These are phyloP conservation scores for Microcera coccophila DNA, from an alignment of 2,329 filamentous ascomycete species.

Conservation along the genomic window DNA sequence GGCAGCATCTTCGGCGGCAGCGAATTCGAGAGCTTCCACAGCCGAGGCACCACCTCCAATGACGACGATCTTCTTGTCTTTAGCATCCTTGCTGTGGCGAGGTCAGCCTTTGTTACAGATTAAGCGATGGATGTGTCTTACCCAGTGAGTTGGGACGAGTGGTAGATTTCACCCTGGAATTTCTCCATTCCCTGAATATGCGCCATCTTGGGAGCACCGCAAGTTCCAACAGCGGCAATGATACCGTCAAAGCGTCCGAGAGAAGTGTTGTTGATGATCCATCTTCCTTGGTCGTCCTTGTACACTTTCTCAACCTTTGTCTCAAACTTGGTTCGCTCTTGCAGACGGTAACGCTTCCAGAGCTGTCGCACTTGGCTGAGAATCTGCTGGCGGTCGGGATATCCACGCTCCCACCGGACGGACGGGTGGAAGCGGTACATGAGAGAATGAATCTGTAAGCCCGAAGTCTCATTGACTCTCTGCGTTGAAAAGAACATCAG, in stretches of 20 bases:
- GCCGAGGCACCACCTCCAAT: conserved; percentile 78
- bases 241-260: conserved; percentile 75
- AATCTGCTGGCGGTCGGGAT: conserved; percentile 73
- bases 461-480: conserved; percentile 77
- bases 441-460: conserved; percentile 76
- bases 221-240: conserved; percentile 74
- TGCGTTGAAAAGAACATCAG: conserved; percentile 26
- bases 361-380: conserved; percentile 65
- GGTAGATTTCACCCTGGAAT: conserved; percentile 69
- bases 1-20: conserved; percentile 59
- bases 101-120: not conserved
- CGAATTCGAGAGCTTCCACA: conserved; percentile 79
- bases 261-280: conserved; percentile 71
- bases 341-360: conserved; percentile 71
- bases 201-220: conserved; percentile 72
- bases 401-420: conserved; percentile 69
- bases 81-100: conserved; percentile 54
- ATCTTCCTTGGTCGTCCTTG: conserved; percentile 63
- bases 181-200: conserved; percentile 64
- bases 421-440: conserved; percentile 89
- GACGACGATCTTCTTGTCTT: conserved; percentile 70
- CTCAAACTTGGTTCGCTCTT: conserved; percentile 68
- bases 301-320: conserved; percentile 66
- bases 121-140: conserved; percentile 20
- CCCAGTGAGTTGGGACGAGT: conserved; percentile 71